phyloP scores from a whole-genome alignment of 305 asterid species.

The Fraxinus albicans region DNA sequence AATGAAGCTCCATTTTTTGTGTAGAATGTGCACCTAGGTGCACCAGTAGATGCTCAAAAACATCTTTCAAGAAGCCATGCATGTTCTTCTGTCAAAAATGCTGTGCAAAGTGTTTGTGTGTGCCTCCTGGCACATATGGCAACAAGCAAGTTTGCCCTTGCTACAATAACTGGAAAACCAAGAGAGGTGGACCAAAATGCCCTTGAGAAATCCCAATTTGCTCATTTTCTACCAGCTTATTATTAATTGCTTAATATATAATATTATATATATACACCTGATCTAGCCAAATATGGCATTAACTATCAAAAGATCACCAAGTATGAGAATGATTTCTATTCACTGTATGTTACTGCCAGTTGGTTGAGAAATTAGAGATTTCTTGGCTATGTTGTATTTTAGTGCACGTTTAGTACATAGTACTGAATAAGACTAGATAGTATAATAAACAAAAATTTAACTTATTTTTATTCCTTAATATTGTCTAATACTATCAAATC shows the following conservation, averaged over 20 bases:
- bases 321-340: not conserved
- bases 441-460: not conserved
- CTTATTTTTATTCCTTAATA: not conserved
- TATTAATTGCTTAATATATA: not conserved
- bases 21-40: slow-evolving; percentile 55
- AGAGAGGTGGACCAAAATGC: slow-evolving; percentile 57
- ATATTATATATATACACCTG: not conserved
- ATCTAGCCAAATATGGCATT: not conserved
- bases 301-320: not conserved
- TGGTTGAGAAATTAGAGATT: not conserved
- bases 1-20: not conserved
- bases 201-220: slow-evolving; percentile 27
- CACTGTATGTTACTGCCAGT: not conserved
- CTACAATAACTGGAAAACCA: slow-evolving; percentile 67
- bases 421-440: not conserved
- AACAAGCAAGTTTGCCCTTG: slow-evolving; percentile 63
- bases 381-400: not conserved
- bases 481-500: not conserved
- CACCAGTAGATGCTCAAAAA: slow-evolving; percentile 49
- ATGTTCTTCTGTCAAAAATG: slow-evolving; percentile 51
- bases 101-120: slow-evolving; percentile 52
- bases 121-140: slow-evolving; percentile 61
- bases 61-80: slow-evolving; percentile 56
- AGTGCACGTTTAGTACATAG: not conserved
- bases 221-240: not conserved